Conservation (phyloP, 202 grass and related monocot species). For the Cymbopogon flexuosus region DNA sequence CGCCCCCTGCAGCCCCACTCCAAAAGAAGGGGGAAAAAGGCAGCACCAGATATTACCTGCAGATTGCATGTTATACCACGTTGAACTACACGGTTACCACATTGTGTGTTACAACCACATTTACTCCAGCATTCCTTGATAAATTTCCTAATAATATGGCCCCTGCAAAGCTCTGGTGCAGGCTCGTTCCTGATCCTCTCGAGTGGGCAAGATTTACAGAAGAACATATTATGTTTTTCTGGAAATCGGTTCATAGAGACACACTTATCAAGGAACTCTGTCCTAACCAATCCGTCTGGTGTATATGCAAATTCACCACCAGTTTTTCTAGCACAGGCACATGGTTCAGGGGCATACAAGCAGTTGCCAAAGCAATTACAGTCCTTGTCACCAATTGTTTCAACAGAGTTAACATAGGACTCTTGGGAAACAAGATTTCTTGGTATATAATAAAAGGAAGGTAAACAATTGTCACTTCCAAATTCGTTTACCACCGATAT, state of each 20-base stretch:
- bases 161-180: slow-evolving; percentile 51
- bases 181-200: slow-evolving; percentile 50
- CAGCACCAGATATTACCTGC: slow-evolving; percentile 40
- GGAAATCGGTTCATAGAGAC: slow-evolving; percentile 37
- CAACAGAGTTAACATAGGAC: slow-evolving; percentile 54
- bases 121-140: slow-evolving; percentile 90
- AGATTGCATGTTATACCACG: slow-evolving; percentile 54
- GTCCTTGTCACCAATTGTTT: slow-evolving; percentile 53
- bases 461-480: slow-evolving; percentile 37
- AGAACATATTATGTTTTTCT: slow-evolving; percentile 45
- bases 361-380: slow-evolving; percentile 61
- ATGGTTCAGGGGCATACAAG: slow-evolving; percentile 50
- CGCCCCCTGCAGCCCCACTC: background rate
- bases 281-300: slow-evolving; percentile 46
- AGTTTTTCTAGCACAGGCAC: slow-evolving; percentile 62
- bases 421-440: slow-evolving; percentile 54
- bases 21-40: background rate
- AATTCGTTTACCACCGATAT: slow-evolving; percentile 53
- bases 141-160: slow-evolving; percentile 62
- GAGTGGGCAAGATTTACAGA: slow-evolving; percentile 60
- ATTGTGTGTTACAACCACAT: slow-evolving; percentile 62
- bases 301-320: slow-evolving; percentile 70
- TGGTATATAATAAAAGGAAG: slow-evolving; percentile 60
- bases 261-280: slow-evolving; percentile 56
- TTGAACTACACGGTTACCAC: slow-evolving; percentile 68